Conservation (phyloP, 2,329 filamentous ascomycete genomes). For the Colletotrichum coccodes region DNA sequence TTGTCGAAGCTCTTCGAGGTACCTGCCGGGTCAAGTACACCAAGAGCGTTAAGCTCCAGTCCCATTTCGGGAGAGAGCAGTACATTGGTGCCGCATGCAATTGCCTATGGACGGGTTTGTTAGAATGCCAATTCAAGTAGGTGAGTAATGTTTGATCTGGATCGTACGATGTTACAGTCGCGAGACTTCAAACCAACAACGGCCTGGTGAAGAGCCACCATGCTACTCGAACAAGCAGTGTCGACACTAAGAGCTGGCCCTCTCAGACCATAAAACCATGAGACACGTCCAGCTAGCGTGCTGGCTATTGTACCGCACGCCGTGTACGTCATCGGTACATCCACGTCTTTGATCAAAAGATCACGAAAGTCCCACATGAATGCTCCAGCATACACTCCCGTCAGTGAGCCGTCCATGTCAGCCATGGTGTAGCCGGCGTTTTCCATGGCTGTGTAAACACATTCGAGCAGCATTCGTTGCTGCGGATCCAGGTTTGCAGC, state of each 20-base stretch:
- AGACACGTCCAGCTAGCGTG: conserved; percentile 41
- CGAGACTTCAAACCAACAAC: conserved; percentile 27
- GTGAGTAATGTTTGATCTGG: not conserved
- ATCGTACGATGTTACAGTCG: conserved; percentile 8
- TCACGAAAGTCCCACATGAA: conserved; percentile 44
- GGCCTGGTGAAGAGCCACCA: conserved; percentile 58
- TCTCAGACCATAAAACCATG: conserved; percentile 55
- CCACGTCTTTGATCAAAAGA: conserved; percentile 38
- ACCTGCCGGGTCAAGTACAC: conserved; percentile 6
- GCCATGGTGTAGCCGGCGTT: conserved; percentile 21
- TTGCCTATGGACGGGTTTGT: not conserved
- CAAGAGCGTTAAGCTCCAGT: conserved; percentile 3
- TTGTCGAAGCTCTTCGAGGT: conserved; percentile 54
- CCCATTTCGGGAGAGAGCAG: conserved; percentile 16
- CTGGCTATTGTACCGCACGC: conserved; percentile 2
- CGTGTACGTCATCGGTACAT: conserved; percentile 45
- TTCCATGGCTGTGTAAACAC: conserved; percentile 10
- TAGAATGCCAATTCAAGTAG: not conserved
- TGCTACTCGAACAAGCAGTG: conserved; percentile 60
- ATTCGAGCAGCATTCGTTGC: conserved; percentile 37
- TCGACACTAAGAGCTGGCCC: conserved; percentile 60
- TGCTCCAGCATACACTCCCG: conserved; percentile 59
- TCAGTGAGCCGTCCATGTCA: conserved; percentile 34
- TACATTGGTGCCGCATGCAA: conserved; percentile 14
- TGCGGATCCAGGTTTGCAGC: conserved; percentile 42